A percentile compares a stretch with the other conserved stretches of the same genome.
These are phyloP conservation scores for Tuber brumale DNA, from an alignment of 495 filamentous ascomycete genomes.

Conservation along the genomic window DNA sequence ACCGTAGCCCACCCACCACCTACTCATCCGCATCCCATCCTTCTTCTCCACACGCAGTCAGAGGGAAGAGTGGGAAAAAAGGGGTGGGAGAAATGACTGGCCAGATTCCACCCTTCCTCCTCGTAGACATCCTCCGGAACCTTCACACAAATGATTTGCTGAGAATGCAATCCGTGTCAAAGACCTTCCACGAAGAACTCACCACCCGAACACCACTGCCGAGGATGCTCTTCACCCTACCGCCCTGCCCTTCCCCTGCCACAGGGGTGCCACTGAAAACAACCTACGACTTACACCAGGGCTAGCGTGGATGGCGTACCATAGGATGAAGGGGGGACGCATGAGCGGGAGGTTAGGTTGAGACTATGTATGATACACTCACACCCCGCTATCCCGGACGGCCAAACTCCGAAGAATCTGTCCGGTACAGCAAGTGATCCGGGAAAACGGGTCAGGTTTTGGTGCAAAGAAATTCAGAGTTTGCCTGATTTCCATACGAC, in stretches of 20 bases:
- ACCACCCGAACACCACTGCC: constrained; percentile 1
- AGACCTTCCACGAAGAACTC: background rate
- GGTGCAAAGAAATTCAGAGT: too few relatives aligned
- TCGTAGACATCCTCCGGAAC: constrained; percentile 17
- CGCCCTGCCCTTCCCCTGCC: background rate
- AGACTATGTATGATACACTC: too few relatives aligned
- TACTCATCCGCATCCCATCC: background rate
- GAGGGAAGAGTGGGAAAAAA: background rate
- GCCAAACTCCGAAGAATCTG: too few relatives aligned
- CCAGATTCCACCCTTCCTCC: constrained; percentile 18
- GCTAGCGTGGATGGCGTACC: background rate
- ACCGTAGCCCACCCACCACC: background rate
- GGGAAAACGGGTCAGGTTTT: too few relatives aligned
- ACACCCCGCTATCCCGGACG: too few relatives aligned
- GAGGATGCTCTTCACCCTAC: constrained; percentile 14
- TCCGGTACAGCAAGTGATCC: too few relatives aligned
- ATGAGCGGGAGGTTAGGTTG: constrained; percentile 5
- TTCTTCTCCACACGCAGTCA: background rate
- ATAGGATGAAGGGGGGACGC: background rate
- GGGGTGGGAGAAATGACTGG: background rate
- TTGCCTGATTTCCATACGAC: too few relatives aligned
- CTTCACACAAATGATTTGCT: constrained; percentile 6
- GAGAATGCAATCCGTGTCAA: background rate
- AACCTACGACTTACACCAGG: constrained; percentile 1
- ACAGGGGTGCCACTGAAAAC: background rate